These are phyloP conservation scores for Apiospora koreana DNA, from an alignment of 2,329 filamentous ascomycete genomes.

Conservation along the genomic window DNA sequence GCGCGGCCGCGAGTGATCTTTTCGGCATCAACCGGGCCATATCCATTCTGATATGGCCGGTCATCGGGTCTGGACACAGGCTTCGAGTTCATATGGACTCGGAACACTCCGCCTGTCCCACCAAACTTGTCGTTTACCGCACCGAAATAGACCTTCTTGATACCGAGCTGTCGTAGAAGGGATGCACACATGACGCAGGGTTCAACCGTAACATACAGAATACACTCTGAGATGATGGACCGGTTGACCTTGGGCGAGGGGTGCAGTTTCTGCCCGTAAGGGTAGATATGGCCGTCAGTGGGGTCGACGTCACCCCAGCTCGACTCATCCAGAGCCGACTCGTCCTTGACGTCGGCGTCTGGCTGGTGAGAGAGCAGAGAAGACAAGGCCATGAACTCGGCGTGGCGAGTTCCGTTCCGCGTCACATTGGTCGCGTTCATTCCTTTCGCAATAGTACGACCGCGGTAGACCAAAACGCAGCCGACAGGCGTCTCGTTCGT, in stretches of 20 bases:
- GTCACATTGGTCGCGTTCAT: conserved; percentile 98
- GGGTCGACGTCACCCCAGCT: conserved; percentile 55
- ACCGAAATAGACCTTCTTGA: conserved; percentile 91
- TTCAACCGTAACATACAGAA: conserved; percentile 95
- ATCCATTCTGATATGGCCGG: conserved; percentile 33
- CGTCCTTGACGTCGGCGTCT: conserved; percentile 26
- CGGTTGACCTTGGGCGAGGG: conserved; percentile 60
- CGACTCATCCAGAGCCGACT: conserved; percentile 37
- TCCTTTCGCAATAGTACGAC: conserved; percentile 78
- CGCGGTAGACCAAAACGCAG: conserved; percentile 85
- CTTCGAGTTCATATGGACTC: conserved; percentile 69
- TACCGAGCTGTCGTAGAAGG: conserved; percentile 81
- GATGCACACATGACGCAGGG: conserved; percentile 99
- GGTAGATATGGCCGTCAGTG: conserved; percentile 56
- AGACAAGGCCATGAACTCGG: conserved; percentile 86
- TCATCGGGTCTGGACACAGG: conserved; percentile 31
- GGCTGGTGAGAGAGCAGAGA: conserved; percentile 50
- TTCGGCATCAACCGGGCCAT: conserved; percentile 28
- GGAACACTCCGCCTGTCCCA: conserved; percentile 90
- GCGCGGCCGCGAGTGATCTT: conserved; percentile 39
- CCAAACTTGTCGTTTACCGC: conserved; percentile 97
- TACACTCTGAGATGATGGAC: conserved; percentile 68
- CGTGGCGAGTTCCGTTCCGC: conserved; percentile 88
- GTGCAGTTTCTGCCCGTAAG: conserved; percentile 62
- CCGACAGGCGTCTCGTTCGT: conserved; percentile 95